A percentile compares a stretch with the other conserved stretches of the same genome.
Evolutionary conservation across 495 filamentous ascomycete species (phyloP).

Genomic region (Penicillium longicatenatum): DNA sequence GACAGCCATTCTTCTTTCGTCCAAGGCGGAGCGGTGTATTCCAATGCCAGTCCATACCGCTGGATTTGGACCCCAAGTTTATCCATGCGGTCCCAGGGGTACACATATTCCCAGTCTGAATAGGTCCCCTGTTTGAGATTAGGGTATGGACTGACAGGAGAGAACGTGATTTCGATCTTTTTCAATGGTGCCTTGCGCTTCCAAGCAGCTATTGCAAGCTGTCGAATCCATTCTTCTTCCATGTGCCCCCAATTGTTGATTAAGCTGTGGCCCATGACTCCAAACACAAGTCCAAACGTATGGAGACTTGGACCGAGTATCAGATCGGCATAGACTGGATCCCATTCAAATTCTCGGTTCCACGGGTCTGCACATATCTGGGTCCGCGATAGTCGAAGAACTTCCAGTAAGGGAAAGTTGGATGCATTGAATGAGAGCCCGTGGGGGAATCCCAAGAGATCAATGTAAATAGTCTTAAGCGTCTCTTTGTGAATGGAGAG

Average conservation of each 20-base stretch:
- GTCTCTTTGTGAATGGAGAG: conserved; percentile 13
- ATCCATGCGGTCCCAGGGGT: conserved; percentile 14
- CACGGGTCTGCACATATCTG: conserved; percentile 11
- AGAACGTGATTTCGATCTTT: conserved; percentile 7
- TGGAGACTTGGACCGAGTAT: conserved; percentile 5
- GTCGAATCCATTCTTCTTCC: conserved; percentile 11
- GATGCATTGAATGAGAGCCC: conserved; percentile 7
- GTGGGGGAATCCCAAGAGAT: conserved; percentile 6
- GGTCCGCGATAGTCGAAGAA: conserved; percentile 11
- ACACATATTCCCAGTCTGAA: conserved; percentile 11
- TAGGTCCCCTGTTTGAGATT: conserved; percentile 9
- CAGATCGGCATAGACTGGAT: conserved; percentile 5
- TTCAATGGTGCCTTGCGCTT: not conserved
- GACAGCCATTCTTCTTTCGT: conserved; percentile 14
- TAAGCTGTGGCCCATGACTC: conserved; percentile 12
- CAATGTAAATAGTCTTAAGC: conserved; percentile 8
- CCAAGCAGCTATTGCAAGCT: conserved; percentile 7
- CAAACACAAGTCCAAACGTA: conserved; percentile 11
- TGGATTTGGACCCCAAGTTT: conserved; percentile 4
- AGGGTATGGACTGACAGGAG: conserved; percentile 7
- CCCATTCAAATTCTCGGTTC: conserved; percentile 7
- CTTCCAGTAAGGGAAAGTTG: conserved; percentile 6
- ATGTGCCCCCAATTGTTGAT: conserved; percentile 14
- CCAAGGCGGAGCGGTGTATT: conserved; percentile 7
- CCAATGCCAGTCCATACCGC: conserved; percentile 1